A percentile compares a stretch with the other conserved stretches of the same genome.
Evolutionary conservation across 768 basidiomycete species (phyloP).

Genomic region (Termitomyces sp.): DNA sequence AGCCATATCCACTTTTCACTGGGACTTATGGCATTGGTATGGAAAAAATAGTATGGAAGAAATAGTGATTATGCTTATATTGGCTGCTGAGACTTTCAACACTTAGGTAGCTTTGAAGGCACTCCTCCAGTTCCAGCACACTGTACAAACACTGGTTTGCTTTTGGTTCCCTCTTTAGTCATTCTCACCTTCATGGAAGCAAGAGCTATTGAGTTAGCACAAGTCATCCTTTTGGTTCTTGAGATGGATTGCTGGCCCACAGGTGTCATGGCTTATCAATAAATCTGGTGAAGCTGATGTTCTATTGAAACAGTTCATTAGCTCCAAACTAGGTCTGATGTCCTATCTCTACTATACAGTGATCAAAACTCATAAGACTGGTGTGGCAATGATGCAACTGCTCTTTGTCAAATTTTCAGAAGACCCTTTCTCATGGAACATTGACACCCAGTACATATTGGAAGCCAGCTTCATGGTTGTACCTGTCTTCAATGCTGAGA

Average conservation of each 20-base stretch:
- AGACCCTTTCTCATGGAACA: slow-evolving; percentile 25
- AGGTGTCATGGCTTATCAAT: slow-evolving; percentile 45
- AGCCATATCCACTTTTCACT: too few relatives aligned
- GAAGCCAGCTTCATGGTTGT: slow-evolving; percentile 27
- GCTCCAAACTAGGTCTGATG: slow-evolving; percentile 42
- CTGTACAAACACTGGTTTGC: too few relatives aligned
- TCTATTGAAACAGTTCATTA: slow-evolving; percentile 35
- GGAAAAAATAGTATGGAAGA: too few relatives aligned
- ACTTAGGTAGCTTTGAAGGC: too few relatives aligned
- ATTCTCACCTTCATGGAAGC: too few relatives aligned
- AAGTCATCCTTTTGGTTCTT: too few relatives aligned
- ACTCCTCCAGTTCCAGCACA: too few relatives aligned
- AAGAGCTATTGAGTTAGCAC: too few relatives aligned
- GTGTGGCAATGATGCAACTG: slow-evolving; percentile 30
- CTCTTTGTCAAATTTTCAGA: slow-evolving; percentile 32
- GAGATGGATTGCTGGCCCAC: background rate
- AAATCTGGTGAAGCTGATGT: slow-evolving; percentile 30
- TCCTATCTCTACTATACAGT: slow-evolving; percentile 37
- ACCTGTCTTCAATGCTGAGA: slow-evolving; percentile 27
- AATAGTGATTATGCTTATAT: too few relatives aligned
- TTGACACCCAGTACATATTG: slow-evolving; percentile 32
- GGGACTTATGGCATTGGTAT: too few relatives aligned
- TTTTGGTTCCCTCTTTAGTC: too few relatives aligned
- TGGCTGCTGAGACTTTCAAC: too few relatives aligned
- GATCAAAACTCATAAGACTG: slow-evolving; percentile 25